Evolutionary conservation across 257 asterid genomes (phyloP), one percentile per base, ranked within the genome.

Genomic region (Solanum pimpinellifolium): DNA sequence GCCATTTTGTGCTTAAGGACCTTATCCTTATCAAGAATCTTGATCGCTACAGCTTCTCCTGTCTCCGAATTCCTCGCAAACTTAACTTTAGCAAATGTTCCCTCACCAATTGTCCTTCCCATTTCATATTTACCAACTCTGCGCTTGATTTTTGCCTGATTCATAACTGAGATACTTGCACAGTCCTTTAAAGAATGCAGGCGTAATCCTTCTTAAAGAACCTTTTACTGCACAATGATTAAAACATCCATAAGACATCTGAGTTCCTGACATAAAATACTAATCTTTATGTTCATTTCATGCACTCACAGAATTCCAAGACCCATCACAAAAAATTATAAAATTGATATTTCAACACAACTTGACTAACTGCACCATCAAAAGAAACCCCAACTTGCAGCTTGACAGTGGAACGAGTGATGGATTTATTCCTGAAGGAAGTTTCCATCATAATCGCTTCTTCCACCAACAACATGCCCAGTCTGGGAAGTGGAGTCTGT

Each of bases 1-100:
- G 99, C 96, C 95, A 96, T 92, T 92, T 94, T 96, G 94, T 96
- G 95, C 90, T 95, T 96, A 11, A 96, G 98, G 91, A 96, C 97
- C 90, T 94, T 96, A 86, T 95, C 98, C 92, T 95, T 96, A 88
- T 95, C 98, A 78, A 96, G 95, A 88, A 95, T 95, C 92, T 96
- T 96, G 89, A 96, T 85, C 5, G 99, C 99, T 89, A 93, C 98
- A 25, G 93, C 89, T n/a, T 93, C 92, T 82, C 94, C 98, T 0
- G 92, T 95, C 93, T 94, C 99, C 11, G 93, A 90, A 90, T 96
- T 94, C 90, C 94, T 92, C 29, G 98, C 98, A 86, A 96, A 95
- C 83, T 96, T 96, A 41, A 95, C 99, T 88, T 94, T 96, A 21
- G 99, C 99, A 91, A 96, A 96, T 85, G 99, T 88, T 85, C 99